Percentiles rank a stretch among this genome's conserved stretches.
Conservation (phyloP, 2,329 filamentous ascomycete genomes). For the Fusarium duplospermum region DNA sequence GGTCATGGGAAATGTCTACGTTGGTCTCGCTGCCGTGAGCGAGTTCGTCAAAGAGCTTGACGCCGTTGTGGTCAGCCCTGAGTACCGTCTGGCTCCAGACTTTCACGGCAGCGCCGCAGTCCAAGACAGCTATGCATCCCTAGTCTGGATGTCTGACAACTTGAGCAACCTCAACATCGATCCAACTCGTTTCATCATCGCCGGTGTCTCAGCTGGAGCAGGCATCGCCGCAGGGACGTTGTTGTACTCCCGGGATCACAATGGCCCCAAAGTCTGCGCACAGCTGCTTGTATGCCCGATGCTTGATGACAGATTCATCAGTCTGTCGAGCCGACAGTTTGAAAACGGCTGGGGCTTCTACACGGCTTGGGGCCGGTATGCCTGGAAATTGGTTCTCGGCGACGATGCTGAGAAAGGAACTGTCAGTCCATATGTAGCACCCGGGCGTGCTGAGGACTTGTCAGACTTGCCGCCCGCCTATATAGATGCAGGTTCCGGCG, state of each 20-base stretch:
- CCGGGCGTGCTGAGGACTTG: conserved; percentile 12
- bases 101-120: background rate
- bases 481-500: conserved; percentile 20
- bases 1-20: conserved; percentile 12
- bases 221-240: conserved; percentile 10
- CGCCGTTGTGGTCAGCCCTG: conserved; percentile 6
- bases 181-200: conserved; percentile 1
- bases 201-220: conserved; percentile 19
- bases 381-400: conserved; percentile 16
- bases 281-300: conserved; percentile 26
- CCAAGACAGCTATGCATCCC: conserved; percentile 11
- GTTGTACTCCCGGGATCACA: conserved; percentile 7
- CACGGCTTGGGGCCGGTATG: background rate
- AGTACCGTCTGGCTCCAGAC: conserved; percentile 20
- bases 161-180: background rate
- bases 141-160: conserved; percentile 8
- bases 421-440: conserved; percentile 14
- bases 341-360: conserved; percentile 15
- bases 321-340: conserved; percentile 10
- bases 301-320: conserved; percentile 22
- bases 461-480: conserved; percentile 4
- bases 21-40: conserved; percentile 2
- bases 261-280: conserved; percentile 3
- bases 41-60: conserved; percentile 11
- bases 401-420: background rate